Evolutionary conservation across 1,139 yeast species (phyloP).

Genomic region (Suhomyces taliae): DNA sequence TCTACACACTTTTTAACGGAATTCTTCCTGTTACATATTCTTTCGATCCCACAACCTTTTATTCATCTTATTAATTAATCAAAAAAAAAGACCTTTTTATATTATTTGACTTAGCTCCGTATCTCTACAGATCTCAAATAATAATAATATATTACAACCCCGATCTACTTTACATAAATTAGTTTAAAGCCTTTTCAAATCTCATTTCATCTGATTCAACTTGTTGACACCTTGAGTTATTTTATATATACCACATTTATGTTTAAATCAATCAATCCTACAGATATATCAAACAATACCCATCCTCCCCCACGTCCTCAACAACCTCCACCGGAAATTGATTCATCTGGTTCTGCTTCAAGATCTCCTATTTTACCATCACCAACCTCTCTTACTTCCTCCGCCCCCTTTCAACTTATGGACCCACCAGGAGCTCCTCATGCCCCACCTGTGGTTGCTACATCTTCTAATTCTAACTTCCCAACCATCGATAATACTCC

Average conservation of each 20-base stretch:
- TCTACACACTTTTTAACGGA: background rate
- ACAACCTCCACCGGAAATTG: conserved; percentile 8
- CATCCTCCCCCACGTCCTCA: conserved; percentile 11
- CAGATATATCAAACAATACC: conserved; percentile 9
- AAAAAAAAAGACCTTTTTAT: too few relatives aligned
- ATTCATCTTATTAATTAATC: too few relatives aligned
- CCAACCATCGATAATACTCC: conserved; percentile 13
- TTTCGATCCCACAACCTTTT: background rate
- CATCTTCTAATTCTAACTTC: conserved; percentile 2
- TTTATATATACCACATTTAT: background rate
- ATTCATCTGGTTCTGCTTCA: background rate
- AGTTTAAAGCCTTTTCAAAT: background rate
- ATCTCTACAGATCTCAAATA: too few relatives aligned
- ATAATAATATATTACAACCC: background rate
- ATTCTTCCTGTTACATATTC: background rate
- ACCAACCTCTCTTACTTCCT: conserved; percentile 4
- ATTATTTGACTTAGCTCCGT: too few relatives aligned
- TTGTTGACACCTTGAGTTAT: background rate
- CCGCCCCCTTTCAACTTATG: conserved; percentile 3
- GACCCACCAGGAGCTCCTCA: background rate
- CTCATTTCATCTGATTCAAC: background rate
- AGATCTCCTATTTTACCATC: conserved; percentile 6
- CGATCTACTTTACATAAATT: conserved; percentile 1
- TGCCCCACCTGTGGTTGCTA: conserved; percentile 1
- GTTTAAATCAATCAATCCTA: conserved; percentile 9